Base-by-base conservation (phyloP, 352 stramenopile species). In the Globisporangium barbulae region DNA sequence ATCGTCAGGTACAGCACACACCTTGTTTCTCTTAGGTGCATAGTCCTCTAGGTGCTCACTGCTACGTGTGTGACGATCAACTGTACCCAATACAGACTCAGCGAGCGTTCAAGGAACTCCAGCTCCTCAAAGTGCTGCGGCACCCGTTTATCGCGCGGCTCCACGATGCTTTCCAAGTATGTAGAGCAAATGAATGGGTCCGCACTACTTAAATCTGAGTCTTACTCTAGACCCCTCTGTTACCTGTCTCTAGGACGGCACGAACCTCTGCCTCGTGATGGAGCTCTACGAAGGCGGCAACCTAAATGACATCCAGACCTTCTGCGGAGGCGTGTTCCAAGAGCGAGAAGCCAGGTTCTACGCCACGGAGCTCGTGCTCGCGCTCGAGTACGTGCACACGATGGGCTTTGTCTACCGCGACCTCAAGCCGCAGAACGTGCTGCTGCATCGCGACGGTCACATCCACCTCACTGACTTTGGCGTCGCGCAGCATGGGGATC, bases 361-460 rank as follows among this genome's bases (percentile, higher is more conserved):
- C 76, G 79, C 97, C 6, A 97, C 93, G 2, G 97, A 99, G 74
- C 92, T 99, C 48, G 91, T 98, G 41, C 69, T 91, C 19, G 83
- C 94, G 0, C 72, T 99, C 13, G 94, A 99, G 59, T 78, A 78
- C 33, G 57, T 83, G 1, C 75, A 83, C 53, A 70, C 67, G 0
- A 73, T 78, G 63, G 70, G 66, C 15, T 69, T 80, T 42, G 69
- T 87, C 3, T 79, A 68, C 41, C 65, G 69, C 58, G 70, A 64
- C 78, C 71, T 93, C n/a, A 92, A 93, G 68, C 81, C 81, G 5
- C 63, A 76, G 59, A 76, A 76, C 39, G 63, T 76, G 31, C 53
- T 76, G 1, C 33, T 76, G 8, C 61, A 49, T 1, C 9, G 15
- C 10, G 70, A 76, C 35, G 70, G 70, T 1, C 70, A 76, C 57